Evolutionary conservation across 2,329 filamentous ascomycete genomes (phyloP).

Genomic region (Fusarium scirpi): DNA sequence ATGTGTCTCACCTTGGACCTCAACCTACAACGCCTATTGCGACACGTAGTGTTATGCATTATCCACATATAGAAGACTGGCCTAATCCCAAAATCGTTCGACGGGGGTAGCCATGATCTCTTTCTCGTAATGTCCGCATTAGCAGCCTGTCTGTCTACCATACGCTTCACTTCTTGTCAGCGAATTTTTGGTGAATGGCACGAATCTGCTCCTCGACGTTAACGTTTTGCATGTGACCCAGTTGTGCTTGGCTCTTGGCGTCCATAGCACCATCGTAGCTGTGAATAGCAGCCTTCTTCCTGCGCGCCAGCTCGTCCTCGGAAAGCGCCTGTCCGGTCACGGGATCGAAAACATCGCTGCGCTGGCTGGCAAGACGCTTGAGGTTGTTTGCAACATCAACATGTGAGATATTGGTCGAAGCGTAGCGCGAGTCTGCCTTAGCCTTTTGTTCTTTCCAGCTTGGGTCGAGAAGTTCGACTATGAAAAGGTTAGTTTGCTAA

Average conservation of each 20-base stretch:
- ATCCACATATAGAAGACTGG: conserved; percentile 10
- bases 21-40: conserved; percentile 40
- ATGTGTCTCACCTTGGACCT: conserved; percentile 47
- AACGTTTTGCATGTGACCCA: conserved; percentile 72
- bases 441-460: conserved; percentile 96
- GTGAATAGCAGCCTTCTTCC: conserved; percentile 77
- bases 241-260: conserved; percentile 65
- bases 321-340: conserved; percentile 75
- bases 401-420: conserved; percentile 87
- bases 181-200: conserved; percentile 68
- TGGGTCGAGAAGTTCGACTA: conserved; percentile 91
- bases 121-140: conserved; percentile 10
- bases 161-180: conserved; percentile 51
- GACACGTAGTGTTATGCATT: conserved; percentile 26
- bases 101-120: background rate
- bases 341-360: conserved; percentile 86
- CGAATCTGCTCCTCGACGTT: conserved; percentile 90
- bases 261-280: conserved; percentile 76
- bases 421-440: conserved; percentile 85
- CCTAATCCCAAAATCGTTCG: background rate
- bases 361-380: conserved; percentile 91
- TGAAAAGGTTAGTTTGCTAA: conserved; percentile 52
- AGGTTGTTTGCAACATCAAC: conserved; percentile 92
- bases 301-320: conserved; percentile 78
- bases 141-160: background rate